Base-by-base conservation (phyloP, 1,139 yeast genomes). In the Debaryomyces subglobosus region DNA sequence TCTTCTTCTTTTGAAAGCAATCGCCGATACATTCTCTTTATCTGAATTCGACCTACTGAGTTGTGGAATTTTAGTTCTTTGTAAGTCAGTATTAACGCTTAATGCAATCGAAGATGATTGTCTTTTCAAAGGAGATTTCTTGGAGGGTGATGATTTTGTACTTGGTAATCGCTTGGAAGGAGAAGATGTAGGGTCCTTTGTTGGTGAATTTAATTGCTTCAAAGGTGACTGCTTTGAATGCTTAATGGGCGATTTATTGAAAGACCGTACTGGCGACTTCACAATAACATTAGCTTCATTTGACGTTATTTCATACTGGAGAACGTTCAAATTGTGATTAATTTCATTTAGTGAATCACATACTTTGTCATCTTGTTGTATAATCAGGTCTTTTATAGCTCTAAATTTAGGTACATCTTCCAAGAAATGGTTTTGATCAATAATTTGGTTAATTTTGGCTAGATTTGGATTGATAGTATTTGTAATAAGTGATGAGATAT, bases 1-100 rank as follows among this genome's bases (percentile, higher is more conserved):
- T 48, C 56, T 53, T 49, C 58, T 52, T 39, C 53, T 53, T 41
- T 60, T 60, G 13, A 57, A 54, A 35, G 52, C 54, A 29, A 39
- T 25, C 24, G 29, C 20, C 16, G 49, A 24, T 23, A 49, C 9
- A 37, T 45, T 50, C 35, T 51, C 50, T 30, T 51, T 45, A 18
- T 51, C 54, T 12, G 42, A 38, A 15, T 23, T 40, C 9, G 47
- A 20, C 34, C 45, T 47, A 34, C 45, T 43, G n/a, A 53, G 43
- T 40, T 52, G 53, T 13, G 55, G 55, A 30, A 51, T 51, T 34
- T 49, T 48, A 35, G 47, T 44, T 15, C 44, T 48, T 41, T 34
- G 43, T 25, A 40, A 30, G 13, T 35, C 40, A 21, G 40, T 29
- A 35, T 24, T 43, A 30, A 43, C 20, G 27, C 36, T 30, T 32